Conservation (phyloP, 495 filamentous ascomycete species). For the Schizothecium vesticola region DNA sequence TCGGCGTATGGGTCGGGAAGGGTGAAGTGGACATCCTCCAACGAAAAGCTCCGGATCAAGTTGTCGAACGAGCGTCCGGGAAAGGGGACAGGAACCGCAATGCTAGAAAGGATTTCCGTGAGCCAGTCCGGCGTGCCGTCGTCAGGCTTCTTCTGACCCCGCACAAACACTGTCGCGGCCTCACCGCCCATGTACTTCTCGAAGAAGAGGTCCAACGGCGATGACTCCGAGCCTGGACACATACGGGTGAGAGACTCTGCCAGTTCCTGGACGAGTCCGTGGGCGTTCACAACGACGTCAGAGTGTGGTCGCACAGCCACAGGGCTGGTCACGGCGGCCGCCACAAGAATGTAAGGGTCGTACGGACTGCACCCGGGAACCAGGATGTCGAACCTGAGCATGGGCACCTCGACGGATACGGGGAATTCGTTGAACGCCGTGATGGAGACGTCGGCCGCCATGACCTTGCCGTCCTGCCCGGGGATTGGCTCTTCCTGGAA, state of each 20-base stretch:
- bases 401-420: constrained; percentile 64
- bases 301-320: constrained; percentile 60
- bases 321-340: constrained; percentile 62
- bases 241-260: constrained; percentile 61
- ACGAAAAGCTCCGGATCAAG: constrained; percentile 77
- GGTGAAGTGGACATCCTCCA: constrained; percentile 76
- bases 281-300: constrained; percentile 61
- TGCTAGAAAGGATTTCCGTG: constrained; percentile 66
- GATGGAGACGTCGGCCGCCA: constrained; percentile 72
- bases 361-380: constrained; percentile 72
- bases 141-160: constrained; percentile 62
- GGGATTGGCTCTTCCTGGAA: constrained; percentile 60
- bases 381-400: constrained; percentile 75
- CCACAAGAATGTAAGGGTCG: constrained; percentile 58
- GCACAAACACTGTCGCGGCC: constrained; percentile 71
- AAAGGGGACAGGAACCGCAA: constrained; percentile 80
- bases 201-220: constrained; percentile 81
- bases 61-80: constrained; percentile 74
- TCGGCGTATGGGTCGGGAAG: constrained; percentile 73
- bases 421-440: constrained; percentile 67
- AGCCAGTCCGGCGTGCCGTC: constrained; percentile 73
- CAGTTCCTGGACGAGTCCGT: constrained; percentile 62
- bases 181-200: constrained; percentile 74
- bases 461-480: constrained; percentile 48
- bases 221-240: constrained; percentile 70